Evolutionary conservation across 1,284 basidiomycete genomes (phyloP).

Genomic region (Fistulinella cinereoalba): DNA sequence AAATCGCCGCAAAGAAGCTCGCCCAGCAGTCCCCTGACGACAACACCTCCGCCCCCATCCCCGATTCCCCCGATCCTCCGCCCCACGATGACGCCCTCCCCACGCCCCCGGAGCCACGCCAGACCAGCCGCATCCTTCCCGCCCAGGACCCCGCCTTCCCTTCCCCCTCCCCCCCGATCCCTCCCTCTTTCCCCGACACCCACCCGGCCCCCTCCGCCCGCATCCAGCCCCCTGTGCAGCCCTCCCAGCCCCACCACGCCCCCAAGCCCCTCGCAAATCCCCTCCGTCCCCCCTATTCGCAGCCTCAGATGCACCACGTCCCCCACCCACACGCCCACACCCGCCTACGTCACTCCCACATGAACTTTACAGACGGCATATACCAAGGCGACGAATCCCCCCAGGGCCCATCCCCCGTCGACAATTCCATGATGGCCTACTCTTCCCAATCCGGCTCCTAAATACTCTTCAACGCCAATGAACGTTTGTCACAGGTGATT

Average conservation of each 20-base stretch:
- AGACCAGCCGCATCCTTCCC: constrained; percentile 21
- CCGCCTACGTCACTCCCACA: constrained; percentile 54
- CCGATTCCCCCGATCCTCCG: constrained; percentile 12
- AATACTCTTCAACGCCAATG: constrained; percentile 14
- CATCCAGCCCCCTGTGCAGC: constrained; percentile 15
- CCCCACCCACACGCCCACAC: constrained; percentile 74
- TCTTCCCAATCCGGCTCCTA: constrained; percentile 35
- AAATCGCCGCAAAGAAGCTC: constrained; percentile 80
- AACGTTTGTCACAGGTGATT: constrained; percentile 5
- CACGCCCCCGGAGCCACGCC: constrained; percentile 20
- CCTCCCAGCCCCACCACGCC: constrained; percentile 20
- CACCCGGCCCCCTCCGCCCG: constrained; percentile 9
- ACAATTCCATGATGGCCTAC: constrained; percentile 50
- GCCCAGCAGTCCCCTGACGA: constrained; percentile 28
- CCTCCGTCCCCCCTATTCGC: constrained; percentile 52
- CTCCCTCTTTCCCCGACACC: constrained; percentile 22
- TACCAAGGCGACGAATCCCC: constrained; percentile 37
- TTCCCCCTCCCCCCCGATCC: constrained; percentile 18
- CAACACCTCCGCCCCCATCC: constrained; percentile 8
- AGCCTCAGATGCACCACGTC: constrained; percentile 66
- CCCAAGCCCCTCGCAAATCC: constrained; percentile 32
- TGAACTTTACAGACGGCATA: constrained; percentile 46
- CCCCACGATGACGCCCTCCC: constrained; percentile 12
- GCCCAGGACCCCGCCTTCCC: constrained; percentile 18
- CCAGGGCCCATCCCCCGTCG: constrained; percentile 29